Evolutionary conservation across 2,329 filamentous ascomycete species (phyloP), one percentile per base, ranked within the genome.

Genomic region (Aspergillus persii): DNA sequence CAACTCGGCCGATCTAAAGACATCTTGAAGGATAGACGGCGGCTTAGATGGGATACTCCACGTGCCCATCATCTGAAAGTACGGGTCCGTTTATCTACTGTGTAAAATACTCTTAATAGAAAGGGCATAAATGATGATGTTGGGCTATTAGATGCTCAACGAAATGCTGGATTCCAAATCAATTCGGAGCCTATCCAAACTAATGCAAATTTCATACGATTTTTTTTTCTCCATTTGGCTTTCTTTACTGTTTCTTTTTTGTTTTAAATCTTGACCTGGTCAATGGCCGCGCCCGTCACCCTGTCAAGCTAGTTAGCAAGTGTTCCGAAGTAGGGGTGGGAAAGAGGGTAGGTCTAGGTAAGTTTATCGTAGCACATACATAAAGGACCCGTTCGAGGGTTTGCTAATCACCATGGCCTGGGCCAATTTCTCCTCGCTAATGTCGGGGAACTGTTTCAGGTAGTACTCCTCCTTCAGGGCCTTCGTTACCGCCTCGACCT

Each of bases 381-480:
- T 59, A 61, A 78, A 78, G 2, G 76, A 76, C 15, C 76, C 76
- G 59, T 77, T 78, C 5, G 76, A 78, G 0, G 95, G 95, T 75
- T 91, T 89, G 71, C 91, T 96, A 51, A 96, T 92, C 30, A 98
- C 90, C 61, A 98, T 89, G 0, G 93, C 93, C 53, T 87, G 86
- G 58, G 85, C 83, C 69, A 89, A 81, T 77, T 92, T 90, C 77
- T 95, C 90, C 26, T 86, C 83, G 0, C 82, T 89, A 53, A 89
- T 84, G 62, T 84, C 82, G 0, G 86, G 86, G 70, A 87, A 88
- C 66, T 84, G 83, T 79, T 89, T 89, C 57, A 83, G 79, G 75
- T 96, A 98, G 74, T 98, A 99, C 71, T 92, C 87, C 63, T 84
- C 83, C 68, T 90, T 86, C 84, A 95, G 87, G 4, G 91, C 91